Conservation (phyloP, 148 eudicot species). For the Polygonum aviculare region DNA sequence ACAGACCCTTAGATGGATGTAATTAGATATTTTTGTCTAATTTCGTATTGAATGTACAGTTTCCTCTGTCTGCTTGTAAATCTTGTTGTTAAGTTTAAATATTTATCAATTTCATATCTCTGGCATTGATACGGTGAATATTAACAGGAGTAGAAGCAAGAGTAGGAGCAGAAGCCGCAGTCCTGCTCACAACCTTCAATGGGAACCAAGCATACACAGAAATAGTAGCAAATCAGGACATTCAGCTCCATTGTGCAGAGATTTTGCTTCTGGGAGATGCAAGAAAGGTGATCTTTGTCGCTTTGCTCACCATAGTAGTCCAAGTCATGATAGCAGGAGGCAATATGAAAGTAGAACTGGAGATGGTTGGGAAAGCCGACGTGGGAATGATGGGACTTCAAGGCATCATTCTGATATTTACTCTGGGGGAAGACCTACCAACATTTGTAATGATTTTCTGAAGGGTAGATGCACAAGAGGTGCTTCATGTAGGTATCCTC, state of each 20-base stretch:
- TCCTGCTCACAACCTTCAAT: constrained; percentile 33
- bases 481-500: constrained; percentile 29
- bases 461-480: constrained; percentile 31
- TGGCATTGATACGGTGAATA: neutral
- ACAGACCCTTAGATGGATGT: neutral
- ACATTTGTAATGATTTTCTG: constrained; percentile 32
- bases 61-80: neutral
- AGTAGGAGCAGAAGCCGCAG: constrained; percentile 35
- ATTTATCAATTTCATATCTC: neutral
- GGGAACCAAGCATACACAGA: constrained; percentile 31
- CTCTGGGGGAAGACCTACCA: constrained; percentile 23
- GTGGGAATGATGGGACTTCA: constrained; percentile 24
- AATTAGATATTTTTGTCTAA: neutral
- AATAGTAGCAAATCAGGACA: constrained; percentile 32
- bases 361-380: constrained; percentile 41
- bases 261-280: constrained; percentile 57
- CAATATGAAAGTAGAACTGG: constrained; percentile 26
- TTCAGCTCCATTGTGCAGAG: constrained; percentile 43
- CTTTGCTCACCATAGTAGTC: constrained; percentile 44
- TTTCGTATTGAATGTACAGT: neutral
- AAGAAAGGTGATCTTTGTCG: constrained; percentile 53
- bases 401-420: constrained; percentile 22
- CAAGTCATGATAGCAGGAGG: constrained; percentile 24
- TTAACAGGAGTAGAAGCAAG: constrained; percentile 18
- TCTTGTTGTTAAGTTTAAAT: neutral